Evolutionary conservation across 2,329 filamentous ascomycete species (phyloP), one percentile per base, ranked within the genome.

Genomic region (Alternaria ethzedia): DNA sequence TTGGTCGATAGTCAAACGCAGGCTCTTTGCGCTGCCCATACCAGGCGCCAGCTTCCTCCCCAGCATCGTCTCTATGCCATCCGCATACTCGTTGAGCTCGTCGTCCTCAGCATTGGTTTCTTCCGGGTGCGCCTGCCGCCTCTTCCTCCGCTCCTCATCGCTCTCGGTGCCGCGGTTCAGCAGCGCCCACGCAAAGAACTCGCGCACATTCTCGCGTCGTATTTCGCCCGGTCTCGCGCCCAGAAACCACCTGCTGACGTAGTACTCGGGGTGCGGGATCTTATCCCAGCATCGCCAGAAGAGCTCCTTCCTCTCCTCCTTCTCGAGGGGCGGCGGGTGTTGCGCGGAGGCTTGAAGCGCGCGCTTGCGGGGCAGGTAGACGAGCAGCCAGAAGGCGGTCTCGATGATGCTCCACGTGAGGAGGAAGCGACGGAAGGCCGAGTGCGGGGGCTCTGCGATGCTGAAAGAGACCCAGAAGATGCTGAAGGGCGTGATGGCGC

Each of bases 111-210:
- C 70, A 17, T 61, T 63, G 52, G 59, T 71, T 28, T 67, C 68
- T 8, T 73, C 69, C 3, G 65, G 65, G 11, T 66, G 61, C 15
- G 62, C 64, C 41, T 70, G 68, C 20, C 57, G 61, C 12, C 62
- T 43, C 45, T 64, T 59, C 12, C 43, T 61, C 43, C 68, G 59
- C 59, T 69, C 64, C 4, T 70, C 69, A 17, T 71, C 70, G 25
- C 80, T 78, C 51, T 77, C 75, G 5, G 83, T 79, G 10, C 79
- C 82, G 10, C 81, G 80, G 65, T 90, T 88, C 63, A 90, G 87
- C 70, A 92, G 88, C 1, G 87, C 89, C 90, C 90, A 93, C 9
- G 86, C 81, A 21, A 91, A 76, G 69, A 91, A 92, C 65, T 91
- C 88, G 67, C 83, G 85, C 56, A 92, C 78, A 70, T 92, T 91